Evolutionary conservation across 2,329 filamentous ascomycete species (phyloP).

Genomic region (Phoma sp.): DNA sequence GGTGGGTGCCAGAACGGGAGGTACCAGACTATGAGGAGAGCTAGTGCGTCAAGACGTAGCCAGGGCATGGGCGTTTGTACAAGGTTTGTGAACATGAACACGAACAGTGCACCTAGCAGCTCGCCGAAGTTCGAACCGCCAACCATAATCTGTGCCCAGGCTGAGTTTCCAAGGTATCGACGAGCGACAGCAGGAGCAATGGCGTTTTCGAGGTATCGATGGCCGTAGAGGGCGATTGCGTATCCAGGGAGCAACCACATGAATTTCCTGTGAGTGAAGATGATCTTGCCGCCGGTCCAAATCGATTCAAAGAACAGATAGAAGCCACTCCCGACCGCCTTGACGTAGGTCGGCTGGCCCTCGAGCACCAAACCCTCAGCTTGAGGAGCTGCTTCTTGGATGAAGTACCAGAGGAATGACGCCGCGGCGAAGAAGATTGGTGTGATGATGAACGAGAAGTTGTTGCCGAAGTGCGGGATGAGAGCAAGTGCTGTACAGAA

Average conservation of each 20-base stretch:
- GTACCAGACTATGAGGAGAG: conserved; percentile 58
- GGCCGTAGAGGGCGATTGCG: conserved; percentile 57
- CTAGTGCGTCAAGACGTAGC: conserved; percentile 57
- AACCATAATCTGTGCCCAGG: conserved; percentile 59
- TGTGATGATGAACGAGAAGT: conserved; percentile 59
- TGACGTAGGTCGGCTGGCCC: conserved; percentile 45
- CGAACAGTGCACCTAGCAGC: conserved; percentile 56
- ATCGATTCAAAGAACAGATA: conserved; percentile 56
- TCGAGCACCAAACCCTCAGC: conserved; percentile 30
- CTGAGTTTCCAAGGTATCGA: conserved; percentile 56
- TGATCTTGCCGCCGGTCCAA: conserved; percentile 54
- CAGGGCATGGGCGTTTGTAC: conserved; percentile 59
- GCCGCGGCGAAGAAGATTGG: conserved; percentile 56
- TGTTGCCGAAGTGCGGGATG: conserved; percentile 59
- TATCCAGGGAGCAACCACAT: conserved; percentile 60
- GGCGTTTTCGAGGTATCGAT: conserved; percentile 59
- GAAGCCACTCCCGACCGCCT: conserved; percentile 50
- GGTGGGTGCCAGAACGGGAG: conserved; percentile 56
- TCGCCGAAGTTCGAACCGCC: conserved; percentile 60
- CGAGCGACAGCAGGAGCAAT: conserved; percentile 56
- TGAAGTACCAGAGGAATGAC: conserved; percentile 56
- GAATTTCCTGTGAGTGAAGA: conserved; percentile 57
- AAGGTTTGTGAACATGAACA: conserved; percentile 58
- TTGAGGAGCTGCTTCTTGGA: conserved; percentile 50
- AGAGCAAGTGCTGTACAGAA: conserved; percentile 58